Conservation (phyloP, 208 protist genomes). For the Leishmania amazonensis region DNA sequence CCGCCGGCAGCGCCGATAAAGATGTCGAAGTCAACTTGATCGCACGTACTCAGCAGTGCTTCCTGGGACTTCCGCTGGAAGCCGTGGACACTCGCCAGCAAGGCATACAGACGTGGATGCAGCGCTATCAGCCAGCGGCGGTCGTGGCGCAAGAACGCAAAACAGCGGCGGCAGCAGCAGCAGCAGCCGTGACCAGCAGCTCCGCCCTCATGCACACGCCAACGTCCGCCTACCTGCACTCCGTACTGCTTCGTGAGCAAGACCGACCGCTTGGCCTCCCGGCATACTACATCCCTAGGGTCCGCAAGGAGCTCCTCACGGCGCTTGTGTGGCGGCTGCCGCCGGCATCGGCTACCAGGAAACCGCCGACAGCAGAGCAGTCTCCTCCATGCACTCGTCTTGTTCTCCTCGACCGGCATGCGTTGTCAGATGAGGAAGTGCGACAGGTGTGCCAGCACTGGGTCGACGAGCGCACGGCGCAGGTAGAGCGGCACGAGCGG, state of each 20-base stretch:
- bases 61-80: constrained; percentile 13
- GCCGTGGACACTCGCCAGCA: constrained; percentile 21
- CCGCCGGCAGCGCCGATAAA: neutral
- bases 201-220: constrained; percentile 28
- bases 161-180: neutral
- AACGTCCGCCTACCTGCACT: constrained; percentile 25
- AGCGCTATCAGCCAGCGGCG: constrained; percentile 25
- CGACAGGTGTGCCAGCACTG: constrained; percentile 20
- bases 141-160: constrained; percentile 4
- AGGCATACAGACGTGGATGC: constrained; percentile 28
- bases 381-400: constrained; percentile 6
- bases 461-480: constrained; percentile 13
- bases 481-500: constrained; percentile 15
- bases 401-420: constrained; percentile 13
- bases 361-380: neutral
- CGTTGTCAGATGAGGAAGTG: constrained; percentile 11
- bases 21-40: constrained; percentile 9
- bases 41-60: constrained; percentile 8
- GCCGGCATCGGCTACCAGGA: no score
- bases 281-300: constrained; percentile 24
- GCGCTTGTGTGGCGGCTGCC: constrained; percentile 22
- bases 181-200: constrained; percentile 4
- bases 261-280: constrained; percentile 24
- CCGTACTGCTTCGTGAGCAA: constrained; percentile 19
- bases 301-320: constrained; percentile 21